A percentile compares a stretch with the other conserved stretches of the same genome.
These are phyloP conservation scores for Phytophthora lateralis DNA, from an alignment of 352 stramenopile genomes.

Conservation along the genomic window DNA sequence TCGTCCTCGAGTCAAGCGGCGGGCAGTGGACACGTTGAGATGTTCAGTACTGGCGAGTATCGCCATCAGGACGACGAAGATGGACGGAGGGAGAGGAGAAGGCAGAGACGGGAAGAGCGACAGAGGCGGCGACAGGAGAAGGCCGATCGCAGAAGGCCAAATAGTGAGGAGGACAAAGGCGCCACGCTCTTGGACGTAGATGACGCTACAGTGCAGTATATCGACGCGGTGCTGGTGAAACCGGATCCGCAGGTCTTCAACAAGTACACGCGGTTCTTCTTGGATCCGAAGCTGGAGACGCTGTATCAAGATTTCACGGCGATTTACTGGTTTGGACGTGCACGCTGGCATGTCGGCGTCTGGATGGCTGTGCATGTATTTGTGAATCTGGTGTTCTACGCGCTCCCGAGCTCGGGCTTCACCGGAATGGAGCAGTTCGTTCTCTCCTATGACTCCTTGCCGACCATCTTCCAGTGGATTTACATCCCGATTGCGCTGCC, in stretches of 20 bases:
- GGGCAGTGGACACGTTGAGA: slow-evolving; percentile 16
- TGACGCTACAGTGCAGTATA: slow-evolving; percentile 73
- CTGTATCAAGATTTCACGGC: slow-evolving; percentile 89
- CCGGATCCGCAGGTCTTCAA: slow-evolving; percentile 78
- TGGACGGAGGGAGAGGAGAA: slow-evolving; percentile 22
- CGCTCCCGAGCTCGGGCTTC: slow-evolving; percentile 64
- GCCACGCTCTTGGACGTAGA: slow-evolving; percentile 44
- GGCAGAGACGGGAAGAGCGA: slow-evolving; percentile 27
- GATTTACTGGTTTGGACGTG: slow-evolving; percentile 80
- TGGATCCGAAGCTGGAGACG: slow-evolving; percentile 72
- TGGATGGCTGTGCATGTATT: slow-evolving; percentile 78
- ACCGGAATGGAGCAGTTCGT: slow-evolving; percentile 75
- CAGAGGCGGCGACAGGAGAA: slow-evolving; percentile 25
- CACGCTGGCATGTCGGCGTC: slow-evolving; percentile 72
- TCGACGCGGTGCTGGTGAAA: slow-evolving; percentile 76
- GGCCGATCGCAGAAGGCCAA: slow-evolving; percentile 16
- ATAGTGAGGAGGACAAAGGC: slow-evolving; percentile 33
- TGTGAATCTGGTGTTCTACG: slow-evolving; percentile 68
- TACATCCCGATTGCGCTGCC: slow-evolving; percentile 77
- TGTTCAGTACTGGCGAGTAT: slow-evolving; percentile 16
- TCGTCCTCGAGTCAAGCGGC: slow-evolving; percentile 19
- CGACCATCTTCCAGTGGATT: slow-evolving; percentile 67
- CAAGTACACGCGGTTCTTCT: slow-evolving; percentile 80
- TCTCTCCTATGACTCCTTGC: slow-evolving; percentile 45
- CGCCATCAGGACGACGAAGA: slow-evolving; percentile 22